Evolutionary conservation across 768 basidiomycete genomes (phyloP), one percentile per base, ranked within the genome.

Genomic region (Rhodotorula paludigena): DNA sequence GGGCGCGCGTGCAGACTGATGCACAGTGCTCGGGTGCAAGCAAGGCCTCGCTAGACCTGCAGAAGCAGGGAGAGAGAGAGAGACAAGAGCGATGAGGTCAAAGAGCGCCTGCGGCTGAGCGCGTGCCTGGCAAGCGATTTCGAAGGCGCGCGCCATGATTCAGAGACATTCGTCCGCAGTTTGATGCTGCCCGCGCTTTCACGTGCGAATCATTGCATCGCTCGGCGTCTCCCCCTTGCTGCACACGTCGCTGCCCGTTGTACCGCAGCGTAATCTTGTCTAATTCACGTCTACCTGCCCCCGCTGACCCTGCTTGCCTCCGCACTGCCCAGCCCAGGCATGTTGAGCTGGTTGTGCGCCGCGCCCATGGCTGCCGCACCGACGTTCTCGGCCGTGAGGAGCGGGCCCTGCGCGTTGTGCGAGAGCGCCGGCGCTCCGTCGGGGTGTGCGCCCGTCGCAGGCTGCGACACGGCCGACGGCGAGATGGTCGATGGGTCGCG

Each of bases 291-390:
- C n/a, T 14, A 15, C 47, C 12, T 11, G 2, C 47, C 12, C 9
- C n/a, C 23, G 16, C 47, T 42, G 20, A 60, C 28, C 21, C 47
- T 38, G 5, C 47, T 33, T 21, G 47, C 16, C 8, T 48, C 58
- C 47, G 7, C n/a, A 20, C 39, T 49, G 36, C 39, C 38, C 20
- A 60, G 21, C 6, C 60, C 60, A 0, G 60, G 60, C 60, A 61
- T 53, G 25, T 44, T 53, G 51, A 49, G 45, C 25, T 23, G 38
- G 32, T 15, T 32, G 32, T 21, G 6, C 30, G 51, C 57, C 0
- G 54, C 65, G 9, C 65, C 61, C 69, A 71, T 71, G 10, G 69
- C 69, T 5, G 69, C 69, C 9, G 69, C 69, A 5, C 65, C 69
- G n/a, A 71, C 41, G 0, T 52, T 47, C 6, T 71, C 69, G 20